phyloP scores from a whole-genome alignment of 768 basidiomycete species.

The Floccularia luteovirens region DNA sequence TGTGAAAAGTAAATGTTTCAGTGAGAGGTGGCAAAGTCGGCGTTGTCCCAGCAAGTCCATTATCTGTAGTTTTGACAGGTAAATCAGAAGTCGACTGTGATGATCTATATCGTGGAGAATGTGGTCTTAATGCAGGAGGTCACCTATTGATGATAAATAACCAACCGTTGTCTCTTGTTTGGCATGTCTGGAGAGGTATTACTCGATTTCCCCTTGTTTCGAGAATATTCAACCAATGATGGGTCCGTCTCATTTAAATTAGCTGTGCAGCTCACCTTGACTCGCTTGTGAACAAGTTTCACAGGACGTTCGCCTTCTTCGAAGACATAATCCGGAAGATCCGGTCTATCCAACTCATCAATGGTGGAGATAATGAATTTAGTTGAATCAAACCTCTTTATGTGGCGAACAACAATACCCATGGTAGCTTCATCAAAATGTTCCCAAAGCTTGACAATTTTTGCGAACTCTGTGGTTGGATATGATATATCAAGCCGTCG shows the following conservation, averaged over 20 bases:
- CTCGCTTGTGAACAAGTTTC: slow-evolving; percentile 63
- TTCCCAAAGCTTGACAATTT: slow-evolving; percentile 93
- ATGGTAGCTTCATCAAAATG: slow-evolving; percentile 87
- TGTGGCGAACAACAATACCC: slow-evolving; percentile 91
- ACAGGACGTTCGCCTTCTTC: slow-evolving; percentile 76
- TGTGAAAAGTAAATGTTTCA: slow-evolving; percentile 27
- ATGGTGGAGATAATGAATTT: not conserved
- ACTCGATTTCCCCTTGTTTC: slow-evolving; percentile 52
- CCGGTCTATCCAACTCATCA: slow-evolving; percentile 36
- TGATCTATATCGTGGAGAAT: slow-evolving; percentile 31
- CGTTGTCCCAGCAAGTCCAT: slow-evolving; percentile 21
- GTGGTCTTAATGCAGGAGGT: slow-evolving; percentile 15
- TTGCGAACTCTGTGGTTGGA: slow-evolving; percentile 92
- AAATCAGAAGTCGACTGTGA: slow-evolving; percentile 29
- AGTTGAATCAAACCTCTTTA: slow-evolving; percentile 61
- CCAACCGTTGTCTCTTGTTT: slow-evolving; percentile 79
- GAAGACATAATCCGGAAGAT: slow-evolving; percentile 76
- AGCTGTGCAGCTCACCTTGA: slow-evolving; percentile 42
- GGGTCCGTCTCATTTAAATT: slow-evolving; percentile 4
- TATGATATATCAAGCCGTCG: slow-evolving; percentile 93
- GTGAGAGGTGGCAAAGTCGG: slow-evolving; percentile 19
- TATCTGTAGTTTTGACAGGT: slow-evolving; percentile 32
- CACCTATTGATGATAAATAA: slow-evolving; percentile 20
- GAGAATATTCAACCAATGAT: slow-evolving; percentile 10
- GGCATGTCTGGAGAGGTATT: slow-evolving; percentile 63